These are phyloP conservation scores for Papilionanthe hybrid DNA, from an alignment of 116 monocot genomes.

Conservation along the genomic window DNA sequence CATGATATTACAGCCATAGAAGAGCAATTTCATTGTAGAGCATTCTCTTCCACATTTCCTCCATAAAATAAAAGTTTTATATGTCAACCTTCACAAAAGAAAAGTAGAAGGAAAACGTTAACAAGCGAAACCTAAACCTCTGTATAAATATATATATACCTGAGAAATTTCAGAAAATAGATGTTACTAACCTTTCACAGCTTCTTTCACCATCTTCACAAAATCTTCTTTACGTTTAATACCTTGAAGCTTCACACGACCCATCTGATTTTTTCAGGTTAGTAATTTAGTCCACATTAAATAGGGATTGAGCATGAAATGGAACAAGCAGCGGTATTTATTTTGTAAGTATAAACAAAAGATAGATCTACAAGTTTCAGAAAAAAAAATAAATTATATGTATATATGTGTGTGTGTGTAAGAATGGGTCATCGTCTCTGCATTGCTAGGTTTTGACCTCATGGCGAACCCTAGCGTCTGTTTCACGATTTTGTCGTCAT, in stretches of 20 bases:
- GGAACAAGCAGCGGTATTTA: neutral
- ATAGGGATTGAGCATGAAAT: neutral
- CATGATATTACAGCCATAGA: neutral
- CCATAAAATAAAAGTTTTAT: too few relatives aligned
- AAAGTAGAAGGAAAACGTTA: too few relatives aligned
- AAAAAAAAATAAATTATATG: too few relatives aligned
- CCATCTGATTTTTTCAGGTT: slow-evolving; percentile 45
- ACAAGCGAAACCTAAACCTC: too few relatives aligned
- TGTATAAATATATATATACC: neutral
- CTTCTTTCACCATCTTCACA: slow-evolving; percentile 53
- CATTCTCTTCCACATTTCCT: too few relatives aligned
- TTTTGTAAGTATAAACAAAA: neutral
- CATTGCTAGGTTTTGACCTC: too few relatives aligned
- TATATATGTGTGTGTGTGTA: too few relatives aligned
- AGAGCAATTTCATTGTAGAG: neutral
- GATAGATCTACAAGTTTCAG: neutral
- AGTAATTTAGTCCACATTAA: slow-evolving; percentile 8
- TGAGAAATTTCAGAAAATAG: neutral
- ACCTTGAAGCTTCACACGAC: slow-evolving; percentile 48
- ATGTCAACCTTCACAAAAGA: too few relatives aligned
- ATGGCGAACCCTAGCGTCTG: too few relatives aligned
- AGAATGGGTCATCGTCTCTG: too few relatives aligned
- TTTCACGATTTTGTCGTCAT: too few relatives aligned
- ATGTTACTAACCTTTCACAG: slow-evolving; percentile 48
- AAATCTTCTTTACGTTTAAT: slow-evolving; percentile 60